A percentile compares a stretch with the other conserved stretches of the same genome.
These are phyloP conservation scores for Penicillium fimorum DNA, from an alignment of 495 filamentous ascomycete species.

Conservation along the genomic window DNA sequence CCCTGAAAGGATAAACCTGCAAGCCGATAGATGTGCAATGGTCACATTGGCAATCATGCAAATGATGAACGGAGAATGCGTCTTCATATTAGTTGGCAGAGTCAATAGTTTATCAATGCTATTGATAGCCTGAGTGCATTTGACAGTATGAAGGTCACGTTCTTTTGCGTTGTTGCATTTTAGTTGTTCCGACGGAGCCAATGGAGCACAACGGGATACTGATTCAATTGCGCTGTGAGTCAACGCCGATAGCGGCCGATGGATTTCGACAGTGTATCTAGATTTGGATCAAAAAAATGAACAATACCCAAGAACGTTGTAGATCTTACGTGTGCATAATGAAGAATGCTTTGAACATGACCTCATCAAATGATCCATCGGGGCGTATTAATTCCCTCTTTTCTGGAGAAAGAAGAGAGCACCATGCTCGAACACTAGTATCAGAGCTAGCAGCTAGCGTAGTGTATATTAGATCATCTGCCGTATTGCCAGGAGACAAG, in stretches of 20 bases:
- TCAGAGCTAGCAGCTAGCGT: constrained; percentile 15
- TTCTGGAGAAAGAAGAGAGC: constrained; percentile 12
- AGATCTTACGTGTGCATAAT: constrained; percentile 20
- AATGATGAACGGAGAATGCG: constrained; percentile 23
- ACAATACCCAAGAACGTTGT: not conserved
- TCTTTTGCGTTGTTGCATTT: constrained; percentile 12
- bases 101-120: constrained; percentile 20
- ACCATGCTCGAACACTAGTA: constrained; percentile 18
- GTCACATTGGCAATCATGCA: constrained; percentile 27
- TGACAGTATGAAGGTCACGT: constrained; percentile 22
- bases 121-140: constrained; percentile 17
- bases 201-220: constrained; percentile 17
- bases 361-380: constrained; percentile 22
- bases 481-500: constrained; percentile 1
- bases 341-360: constrained; percentile 25
- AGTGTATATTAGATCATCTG: constrained; percentile 9
- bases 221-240: constrained; percentile 19
- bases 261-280: constrained; percentile 23
- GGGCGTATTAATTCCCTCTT: constrained; percentile 17
- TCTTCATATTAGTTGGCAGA: constrained; percentile 20
- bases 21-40: constrained; percentile 24
- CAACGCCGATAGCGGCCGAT: constrained; percentile 21
- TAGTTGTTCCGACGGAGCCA: constrained; percentile 9
- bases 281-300: not conserved
- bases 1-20: constrained; percentile 18